Conservation (phyloP, 2,329 filamentous ascomycete genomes). For the Parascedosporium putredinis region DNA sequence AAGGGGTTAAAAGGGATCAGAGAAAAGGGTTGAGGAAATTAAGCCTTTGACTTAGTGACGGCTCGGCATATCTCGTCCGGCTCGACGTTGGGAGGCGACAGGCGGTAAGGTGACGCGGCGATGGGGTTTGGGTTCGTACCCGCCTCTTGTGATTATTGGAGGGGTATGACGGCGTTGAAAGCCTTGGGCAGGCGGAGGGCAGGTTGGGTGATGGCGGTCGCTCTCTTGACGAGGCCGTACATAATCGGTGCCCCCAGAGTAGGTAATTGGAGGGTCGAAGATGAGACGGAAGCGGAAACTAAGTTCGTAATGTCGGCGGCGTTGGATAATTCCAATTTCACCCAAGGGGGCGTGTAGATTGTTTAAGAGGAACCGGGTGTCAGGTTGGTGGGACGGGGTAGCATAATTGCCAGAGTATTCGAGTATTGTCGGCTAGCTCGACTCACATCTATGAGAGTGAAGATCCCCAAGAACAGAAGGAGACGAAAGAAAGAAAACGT, state of each 20-base stretch:
- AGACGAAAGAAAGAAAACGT: too few species aligned
- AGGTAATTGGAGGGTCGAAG: neutral
- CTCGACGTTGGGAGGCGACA: too few species aligned
- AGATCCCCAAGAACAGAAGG: too few species aligned
- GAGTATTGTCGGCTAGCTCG: neutral
- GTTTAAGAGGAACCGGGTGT: neutral
- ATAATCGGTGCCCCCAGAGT: neutral
- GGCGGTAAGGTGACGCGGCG: too few species aligned
- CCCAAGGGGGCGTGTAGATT: neutral
- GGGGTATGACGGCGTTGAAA: neutral
- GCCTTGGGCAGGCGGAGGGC: neutral
- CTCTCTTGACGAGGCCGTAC: neutral
- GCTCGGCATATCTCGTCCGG: too few species aligned
- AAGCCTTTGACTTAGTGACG: too few species aligned
- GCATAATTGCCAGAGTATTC: neutral
- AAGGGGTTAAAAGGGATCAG: constrained; percentile 1
- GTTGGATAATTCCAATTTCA: constrained; percentile 1
- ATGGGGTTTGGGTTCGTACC: too few species aligned
- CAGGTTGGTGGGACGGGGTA: neutral
- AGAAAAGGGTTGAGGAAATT: neutral
- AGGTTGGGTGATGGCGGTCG: neutral
- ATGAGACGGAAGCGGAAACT: neutral
- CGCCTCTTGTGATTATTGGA: too few species aligned
- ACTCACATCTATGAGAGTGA: too few species aligned
- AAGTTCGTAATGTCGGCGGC: neutral